phyloP scores from a whole-genome alignment of 306 rosid genomes.

The Acmispon strigosus region DNA sequence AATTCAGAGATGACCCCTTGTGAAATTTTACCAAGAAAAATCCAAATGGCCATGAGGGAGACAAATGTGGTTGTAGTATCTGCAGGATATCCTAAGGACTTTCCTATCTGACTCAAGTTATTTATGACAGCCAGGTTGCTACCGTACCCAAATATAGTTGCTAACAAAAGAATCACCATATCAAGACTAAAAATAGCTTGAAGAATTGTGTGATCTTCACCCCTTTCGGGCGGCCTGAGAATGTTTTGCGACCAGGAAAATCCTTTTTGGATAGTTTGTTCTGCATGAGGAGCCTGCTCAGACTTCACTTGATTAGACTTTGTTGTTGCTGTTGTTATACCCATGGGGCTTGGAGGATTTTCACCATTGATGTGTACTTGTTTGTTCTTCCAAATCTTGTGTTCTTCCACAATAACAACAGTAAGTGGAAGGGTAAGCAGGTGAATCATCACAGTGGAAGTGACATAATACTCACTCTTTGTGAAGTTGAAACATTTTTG shows the following conservation, averaged over 20 bases:
- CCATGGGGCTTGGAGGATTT: conserved; percentile 6
- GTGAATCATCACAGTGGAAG: conserved; percentile 24
- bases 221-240: conserved; percentile 31
- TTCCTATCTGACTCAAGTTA: conserved; percentile 48
- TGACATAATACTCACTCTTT: conserved; percentile 12
- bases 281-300: not conserved
- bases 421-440: conserved; percentile 41
- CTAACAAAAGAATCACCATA: conserved; percentile 37
- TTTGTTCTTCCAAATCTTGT: conserved; percentile 20
- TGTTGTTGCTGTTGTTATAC: not conserved
- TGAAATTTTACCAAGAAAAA: conserved; percentile 30
- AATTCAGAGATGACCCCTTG: conserved; percentile 38
- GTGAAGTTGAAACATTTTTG: conserved; percentile 30
- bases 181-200: conserved; percentile 51
- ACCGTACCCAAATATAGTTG: conserved; percentile 50
- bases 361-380: not conserved
- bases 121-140: conserved; percentile 35
- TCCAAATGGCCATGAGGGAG: conserved; percentile 45
- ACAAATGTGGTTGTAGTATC: conserved; percentile 33
- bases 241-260: conserved; percentile 27
- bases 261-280: not conserved
- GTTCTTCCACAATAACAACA: conserved; percentile 39
- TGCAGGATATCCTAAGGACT: conserved; percentile 31
- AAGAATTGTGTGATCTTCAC: conserved; percentile 49
- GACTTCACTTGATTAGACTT: too few relatives aligned